phyloP scores from a whole-genome alignment of 106 monocot genomes.

The Agapanthus africanus region DNA sequence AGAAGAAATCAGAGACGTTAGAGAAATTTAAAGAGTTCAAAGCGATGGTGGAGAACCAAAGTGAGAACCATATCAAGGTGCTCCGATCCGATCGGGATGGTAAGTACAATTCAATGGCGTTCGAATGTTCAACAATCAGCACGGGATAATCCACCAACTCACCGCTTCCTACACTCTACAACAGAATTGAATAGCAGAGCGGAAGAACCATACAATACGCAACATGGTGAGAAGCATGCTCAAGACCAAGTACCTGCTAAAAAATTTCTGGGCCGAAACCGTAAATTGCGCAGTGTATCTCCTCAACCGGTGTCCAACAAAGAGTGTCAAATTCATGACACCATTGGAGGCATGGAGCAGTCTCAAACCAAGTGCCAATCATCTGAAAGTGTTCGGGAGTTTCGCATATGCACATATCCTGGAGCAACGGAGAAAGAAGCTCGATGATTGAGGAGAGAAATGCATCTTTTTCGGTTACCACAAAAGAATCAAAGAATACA shows the following conservation, averaged over 20 bases:
- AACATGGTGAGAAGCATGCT: neutral
- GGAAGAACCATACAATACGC: neutral
- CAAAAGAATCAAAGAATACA: conserved; percentile 7
- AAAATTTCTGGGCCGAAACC: neutral
- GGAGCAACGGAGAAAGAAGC: neutral
- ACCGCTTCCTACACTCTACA: neutral
- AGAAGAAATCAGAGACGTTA: neutral
- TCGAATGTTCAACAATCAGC: neutral
- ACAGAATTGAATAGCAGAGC: neutral
- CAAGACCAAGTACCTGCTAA: neutral
- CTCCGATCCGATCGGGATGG: neutral
- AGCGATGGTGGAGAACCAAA: neutral
- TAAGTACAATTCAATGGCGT: neutral
- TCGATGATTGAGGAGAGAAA: neutral
- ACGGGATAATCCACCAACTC: neutral
- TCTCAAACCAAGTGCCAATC: conserved; percentile 4
- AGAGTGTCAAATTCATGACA: conserved; percentile 10
- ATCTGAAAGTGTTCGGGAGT: conserved; percentile 20
- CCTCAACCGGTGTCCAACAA: conserved; percentile 16
- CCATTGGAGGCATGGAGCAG: conserved; percentile 17
- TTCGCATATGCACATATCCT: conserved; percentile 10
- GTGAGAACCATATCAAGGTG: neutral
- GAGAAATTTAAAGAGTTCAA: conserved; percentile 3
- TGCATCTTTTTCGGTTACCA: conserved; percentile 7
- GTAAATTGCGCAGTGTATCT: conserved; percentile 10